Conservation (phyloP, 768 basidiomycete genomes). For the Phanerochaete sordida region DNA sequence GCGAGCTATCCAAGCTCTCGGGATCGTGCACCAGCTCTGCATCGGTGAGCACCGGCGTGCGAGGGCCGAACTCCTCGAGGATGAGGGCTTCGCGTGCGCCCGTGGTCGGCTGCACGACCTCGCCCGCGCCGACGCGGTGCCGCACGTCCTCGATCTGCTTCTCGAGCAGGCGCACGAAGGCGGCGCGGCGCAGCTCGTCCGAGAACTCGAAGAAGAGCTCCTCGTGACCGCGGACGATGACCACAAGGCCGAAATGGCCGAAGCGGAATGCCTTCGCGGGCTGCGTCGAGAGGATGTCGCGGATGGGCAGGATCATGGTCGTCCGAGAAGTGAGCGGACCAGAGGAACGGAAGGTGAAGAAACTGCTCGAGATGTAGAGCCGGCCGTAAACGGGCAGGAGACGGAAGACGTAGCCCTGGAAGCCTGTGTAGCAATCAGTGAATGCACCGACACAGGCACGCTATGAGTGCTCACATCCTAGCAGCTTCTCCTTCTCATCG, state of each 20-base stretch:
- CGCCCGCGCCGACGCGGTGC: conserved; percentile 43
- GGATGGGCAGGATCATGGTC: conserved; percentile 90
- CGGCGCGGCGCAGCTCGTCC: conserved; percentile 73
- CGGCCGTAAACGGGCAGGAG: conserved; percentile 87
- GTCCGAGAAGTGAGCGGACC: conserved; percentile 78
- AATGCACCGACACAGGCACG: background rate
- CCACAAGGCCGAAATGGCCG: conserved; percentile 83
- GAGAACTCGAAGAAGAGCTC: conserved; percentile 96
- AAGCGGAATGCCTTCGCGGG: conserved; percentile 85
- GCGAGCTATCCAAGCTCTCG: conserved; percentile 50
- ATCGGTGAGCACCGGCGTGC: conserved; percentile 40
- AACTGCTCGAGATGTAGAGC: conserved; percentile 88
- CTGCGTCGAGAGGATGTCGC: conserved; percentile 82
- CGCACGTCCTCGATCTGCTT: conserved; percentile 75
- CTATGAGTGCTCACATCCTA: conserved; percentile 71
- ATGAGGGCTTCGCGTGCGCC: conserved; percentile 72
- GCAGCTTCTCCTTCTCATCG: conserved; percentile 79
- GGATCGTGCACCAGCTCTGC: conserved; percentile 4
- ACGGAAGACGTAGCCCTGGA: conserved; percentile 86
- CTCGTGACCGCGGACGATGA: conserved; percentile 94
- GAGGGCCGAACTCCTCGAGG: conserved; percentile 79
- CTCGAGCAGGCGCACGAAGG: conserved; percentile 73
- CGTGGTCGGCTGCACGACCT: conserved; percentile 38
- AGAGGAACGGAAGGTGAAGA: conserved; percentile 92
- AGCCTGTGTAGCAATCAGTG: conserved; percentile 47